Evolutionary conservation across 495 filamentous ascomycete genomes (phyloP), one percentile per base, ranked within the genome.

Genomic region (Massariosphaeria phaeospora): DNA sequence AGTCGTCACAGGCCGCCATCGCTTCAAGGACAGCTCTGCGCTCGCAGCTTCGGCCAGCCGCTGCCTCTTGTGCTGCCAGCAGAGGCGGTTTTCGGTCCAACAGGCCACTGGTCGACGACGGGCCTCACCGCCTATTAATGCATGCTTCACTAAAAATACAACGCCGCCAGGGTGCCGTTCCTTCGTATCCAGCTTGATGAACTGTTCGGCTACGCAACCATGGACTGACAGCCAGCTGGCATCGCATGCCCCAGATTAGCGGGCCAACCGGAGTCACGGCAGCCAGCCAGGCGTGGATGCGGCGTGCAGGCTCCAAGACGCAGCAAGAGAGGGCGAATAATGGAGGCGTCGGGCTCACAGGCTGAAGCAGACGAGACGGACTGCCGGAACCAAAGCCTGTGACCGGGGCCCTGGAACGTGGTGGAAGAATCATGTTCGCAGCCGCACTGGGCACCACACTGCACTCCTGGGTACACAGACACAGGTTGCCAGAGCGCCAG

Each of bases 91-190:
- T 50, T 26, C 39, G 30, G 26, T 50, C 54, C 55, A 58, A 48
- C 26, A 38, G 39, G 39, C 18, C 47, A 30, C 20, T n/a, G 52
- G 12, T 30, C 20, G 13, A 20, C 2, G 17, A 49, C 43, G 49
- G 55, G 55, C 55, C 61, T 63, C 61, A 63, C 61, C 61, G 61
- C 61, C 55, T 52, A 52, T 63, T 47, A 33, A 49, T 61, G 49
- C 55, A 57, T 1, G 27, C 21, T n/a, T 13, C 10, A 31, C 61
- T 63, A 63, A 59, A 63, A 63, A 63, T 63, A 63, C 55, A 48
- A 51, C 50, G 11, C n/a, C 20, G 51, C 46, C 29, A 34, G 47
- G 59, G 46, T 58, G 54, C 42, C n/a, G 35, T 55, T 63, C 54
- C 54, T 54, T 48, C 36, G 49, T 46, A 48, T 54, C 48, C 39